Evolutionary conservation across 1,139 yeast species (phyloP).

Genomic region (Geotrichum klebahnii): DNA sequence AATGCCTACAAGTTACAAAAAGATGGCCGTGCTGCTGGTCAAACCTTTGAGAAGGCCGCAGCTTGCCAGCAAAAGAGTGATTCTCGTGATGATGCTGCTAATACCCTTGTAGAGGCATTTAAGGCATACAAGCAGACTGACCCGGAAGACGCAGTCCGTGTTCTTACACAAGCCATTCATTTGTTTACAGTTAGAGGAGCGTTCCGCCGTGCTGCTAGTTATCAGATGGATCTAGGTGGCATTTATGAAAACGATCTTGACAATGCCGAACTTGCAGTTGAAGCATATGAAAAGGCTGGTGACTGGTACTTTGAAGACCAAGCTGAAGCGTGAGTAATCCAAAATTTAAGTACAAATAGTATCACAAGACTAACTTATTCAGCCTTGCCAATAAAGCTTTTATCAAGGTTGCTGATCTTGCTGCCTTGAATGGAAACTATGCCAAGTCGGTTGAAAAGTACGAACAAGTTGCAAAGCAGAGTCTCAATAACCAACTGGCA

Average conservation of each 20-base stretch:
- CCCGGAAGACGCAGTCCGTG: constrained; percentile 74
- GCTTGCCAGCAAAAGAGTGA: constrained; percentile 68
- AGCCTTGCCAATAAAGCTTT: constrained; percentile 75
- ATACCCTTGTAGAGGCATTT: constrained; percentile 84
- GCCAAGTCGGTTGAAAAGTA: constrained; percentile 69
- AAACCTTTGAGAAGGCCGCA: constrained; percentile 81
- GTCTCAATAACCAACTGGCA: constrained; percentile 68
- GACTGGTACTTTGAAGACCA: constrained; percentile 94
- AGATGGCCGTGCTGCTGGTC: constrained; percentile 64
- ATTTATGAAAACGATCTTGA: constrained; percentile 70
- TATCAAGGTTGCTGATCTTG: constrained; percentile 83
- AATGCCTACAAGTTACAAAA: constrained; percentile 75
- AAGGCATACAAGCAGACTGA: constrained; percentile 73
- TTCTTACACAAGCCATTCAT: constrained; percentile 71
- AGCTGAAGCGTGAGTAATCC: constrained; percentile 60
- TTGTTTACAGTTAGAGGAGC: constrained; percentile 87
- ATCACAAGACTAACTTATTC: constrained; percentile 11
- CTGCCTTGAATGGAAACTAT: constrained; percentile 72
- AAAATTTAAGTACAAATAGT: background rate
- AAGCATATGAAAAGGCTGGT: constrained; percentile 86
- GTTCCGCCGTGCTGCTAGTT: constrained; percentile 93
- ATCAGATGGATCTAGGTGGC: constrained; percentile 84
- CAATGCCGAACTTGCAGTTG: constrained; percentile 65
- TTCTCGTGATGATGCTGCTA: constrained; percentile 87
- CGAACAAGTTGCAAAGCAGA: constrained; percentile 71